A percentile compares a stretch with the other conserved stretches of the same genome.
phyloP scores from a whole-genome alignment of 1,284 basidiomycete species.

The Heterobasidion occidentale region DNA sequence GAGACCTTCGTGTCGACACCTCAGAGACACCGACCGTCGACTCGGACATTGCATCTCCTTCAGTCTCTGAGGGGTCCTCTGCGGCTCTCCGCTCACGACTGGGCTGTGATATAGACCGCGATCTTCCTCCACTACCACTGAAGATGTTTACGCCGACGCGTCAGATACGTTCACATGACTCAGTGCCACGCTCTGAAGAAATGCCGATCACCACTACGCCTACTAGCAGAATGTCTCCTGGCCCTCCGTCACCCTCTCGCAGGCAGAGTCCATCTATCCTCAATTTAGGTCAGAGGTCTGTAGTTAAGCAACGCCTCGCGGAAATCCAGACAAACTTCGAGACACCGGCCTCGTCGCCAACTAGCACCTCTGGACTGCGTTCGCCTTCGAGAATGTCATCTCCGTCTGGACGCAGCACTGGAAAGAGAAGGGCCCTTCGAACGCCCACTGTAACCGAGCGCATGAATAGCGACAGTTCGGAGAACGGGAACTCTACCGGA shows the following conservation, averaged over 20 bases:
- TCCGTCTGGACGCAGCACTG: not conserved
- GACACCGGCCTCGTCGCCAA: not conserved
- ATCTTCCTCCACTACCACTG: not conserved
- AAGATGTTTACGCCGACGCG: not conserved
- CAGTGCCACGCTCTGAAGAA: constrained; percentile 7
- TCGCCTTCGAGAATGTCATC: not conserved
- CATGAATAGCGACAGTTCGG: not conserved
- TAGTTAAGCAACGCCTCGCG: constrained; percentile 45
- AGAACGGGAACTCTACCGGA: not conserved
- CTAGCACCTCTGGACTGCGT: not conserved
- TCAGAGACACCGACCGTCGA: constrained; percentile 1
- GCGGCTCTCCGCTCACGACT: not conserved
- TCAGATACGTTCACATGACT: constrained; percentile 9
- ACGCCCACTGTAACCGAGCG: not conserved
- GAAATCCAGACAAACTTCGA: constrained; percentile 28
- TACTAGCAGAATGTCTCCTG: constrained; percentile 6
- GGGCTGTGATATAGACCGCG: not conserved
- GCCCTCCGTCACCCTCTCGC: constrained; percentile 15
- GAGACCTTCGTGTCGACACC: constrained; percentile 5
- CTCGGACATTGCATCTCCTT: not conserved
- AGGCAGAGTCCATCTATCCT: constrained; percentile 42
- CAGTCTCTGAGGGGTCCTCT: not conserved
- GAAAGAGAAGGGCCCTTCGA: not conserved
- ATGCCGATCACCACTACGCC: constrained; percentile 4
- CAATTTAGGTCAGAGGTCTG: constrained; percentile 39